Base-by-base conservation (phyloP, 176 grass and related monocot genomes). In the Poa pratensis region DNA sequence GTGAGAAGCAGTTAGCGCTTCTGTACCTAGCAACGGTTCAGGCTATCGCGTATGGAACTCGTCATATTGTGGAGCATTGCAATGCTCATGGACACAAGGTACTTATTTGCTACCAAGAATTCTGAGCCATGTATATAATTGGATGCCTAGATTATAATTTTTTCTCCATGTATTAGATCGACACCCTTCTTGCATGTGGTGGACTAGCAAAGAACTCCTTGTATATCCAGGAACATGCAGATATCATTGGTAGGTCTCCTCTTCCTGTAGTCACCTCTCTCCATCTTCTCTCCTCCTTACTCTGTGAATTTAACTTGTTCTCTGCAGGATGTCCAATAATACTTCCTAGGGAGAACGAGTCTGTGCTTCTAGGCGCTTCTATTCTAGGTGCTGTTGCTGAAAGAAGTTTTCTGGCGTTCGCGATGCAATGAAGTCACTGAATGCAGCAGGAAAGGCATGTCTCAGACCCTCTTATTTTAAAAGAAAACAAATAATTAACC, bases 171-270 rank as follows among this genome's bases (percentile, higher is more conserved):
- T 88, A 73, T 76, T 69, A 98, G 96, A 95, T 98, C 34, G 82
- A 92, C 75, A 94, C 93, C 40, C 91, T 98, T 85, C 91, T 98
- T 75, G 93, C 93, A 10, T 95, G 91, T 68, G 96, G 96, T 0
- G 93, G 93, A 34, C 96, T 98, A 83, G 93, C 93, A 71, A 98
- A 98, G 78, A 98, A 95, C 23, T 84, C 63, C 1, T 80, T 98
- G 18, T 95, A 95, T 82, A 92, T 98, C 89, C 96, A 98, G 79
- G 96, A 98, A 55, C 96, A 98, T 89, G 96, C 93, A 84, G 89
- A 98, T 86, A 92, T 94, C 76, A 79, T 80, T 0, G 91, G 96
- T 62, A 90, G 92, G 69, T 73, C 58, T 48, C 67, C 16, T 68
- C 27, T 82, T 85, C 40, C 10, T 69, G 71, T 28, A 26, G 17